Evolutionary conservation across 1,284 basidiomycete genomes (phyloP), one percentile per base, ranked within the genome.

Genomic region (Boletellus sp.): DNA sequence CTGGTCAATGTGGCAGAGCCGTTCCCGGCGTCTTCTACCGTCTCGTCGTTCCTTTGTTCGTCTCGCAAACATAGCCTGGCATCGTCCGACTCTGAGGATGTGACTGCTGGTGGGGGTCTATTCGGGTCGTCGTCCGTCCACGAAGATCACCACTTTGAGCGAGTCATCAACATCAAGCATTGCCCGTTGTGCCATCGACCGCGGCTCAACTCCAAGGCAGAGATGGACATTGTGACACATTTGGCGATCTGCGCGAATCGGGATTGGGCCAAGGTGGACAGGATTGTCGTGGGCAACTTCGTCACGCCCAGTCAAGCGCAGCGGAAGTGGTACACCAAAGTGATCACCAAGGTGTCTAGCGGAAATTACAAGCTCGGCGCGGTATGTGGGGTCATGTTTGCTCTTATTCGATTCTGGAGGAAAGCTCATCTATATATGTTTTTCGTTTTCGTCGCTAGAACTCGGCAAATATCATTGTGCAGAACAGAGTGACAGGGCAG

Each of bases 281-380:
- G 85, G 56, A 91, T 97, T 57, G 84, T 95, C 28, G 93, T 95
- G 16, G 86, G 89, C n/a, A 96, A 94, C 64, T 99, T 93, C 61
- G 95, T 98, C 2, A 99, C 96, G 0, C 89, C 91, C 15, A 86
- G 81, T 58, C 96, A 99, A 73, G 96, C 97, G 49, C 95, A 97
- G 73, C 79, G 96, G 63, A 99, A 99, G 72, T 97, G 93, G 86
- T 89, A 95, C 63, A 93, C 91, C 52, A 94, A 91, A 74, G 80
- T 97, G 39, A 78, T 97, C 55, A 79, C 81, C 47, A 93, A 93
- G 72, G 83, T 96, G 3, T 88, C 88, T 0, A 80, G 81, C 55
- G 95, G 95, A 2, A 80, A 89, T 56, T 97, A 98, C 72, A 85
- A 82, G 58, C 80, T 97, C 28, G 95, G 95, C 8, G 95, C 94